Evolutionary conservation across 139 green algal genomes (phyloP).

Genomic region (Chlorella sp.): DNA sequence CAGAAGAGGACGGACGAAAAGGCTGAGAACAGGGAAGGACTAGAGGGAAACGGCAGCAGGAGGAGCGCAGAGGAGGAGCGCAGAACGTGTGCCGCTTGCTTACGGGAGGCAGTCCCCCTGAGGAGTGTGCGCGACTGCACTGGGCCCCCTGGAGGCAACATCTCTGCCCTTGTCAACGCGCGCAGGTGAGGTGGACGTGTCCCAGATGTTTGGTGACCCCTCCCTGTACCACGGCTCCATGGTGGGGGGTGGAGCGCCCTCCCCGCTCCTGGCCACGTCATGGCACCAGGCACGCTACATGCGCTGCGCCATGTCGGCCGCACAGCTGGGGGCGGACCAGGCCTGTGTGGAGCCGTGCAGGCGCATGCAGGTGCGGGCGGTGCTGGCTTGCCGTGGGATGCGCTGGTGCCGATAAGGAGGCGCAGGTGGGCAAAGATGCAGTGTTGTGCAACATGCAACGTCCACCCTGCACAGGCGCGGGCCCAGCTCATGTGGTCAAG

Average conservation of each 20-base stretch:
- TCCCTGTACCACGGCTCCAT: constrained; percentile 13
- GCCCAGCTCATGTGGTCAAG: constrained; percentile 55
- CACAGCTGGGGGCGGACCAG: constrained; percentile 61
- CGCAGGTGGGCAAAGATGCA: too few species aligned
- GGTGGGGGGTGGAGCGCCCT: constrained; percentile 42
- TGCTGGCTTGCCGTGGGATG: neutral
- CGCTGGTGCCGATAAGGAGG: neutral
- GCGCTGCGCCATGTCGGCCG: constrained; percentile 46
- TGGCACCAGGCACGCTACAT: constrained; percentile 25
- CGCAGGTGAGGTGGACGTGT: constrained; percentile 27
- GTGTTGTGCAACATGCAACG: too few species aligned
- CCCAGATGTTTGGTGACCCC: constrained; percentile 41
- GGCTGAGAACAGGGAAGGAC: too few species aligned
- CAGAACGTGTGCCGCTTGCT: too few species aligned
- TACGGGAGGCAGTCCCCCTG: too few species aligned
- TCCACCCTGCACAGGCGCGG: constrained; percentile 24
- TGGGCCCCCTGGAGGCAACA: too few species aligned
- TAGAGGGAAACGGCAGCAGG: too few species aligned
- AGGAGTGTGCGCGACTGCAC: too few species aligned
- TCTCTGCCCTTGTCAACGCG: too few species aligned
- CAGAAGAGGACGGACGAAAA: too few species aligned
- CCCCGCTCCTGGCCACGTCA: constrained; percentile 49
- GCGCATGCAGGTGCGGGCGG: constrained; percentile 37
- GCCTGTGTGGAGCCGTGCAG: constrained; percentile 20
- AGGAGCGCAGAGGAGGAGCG: too few species aligned